A percentile compares a stretch with the other conserved stretches of the same genome.
These are phyloP conservation scores for Spinacia oleracea DNA, from an alignment of 179 eudicot species.

Conservation along the genomic window DNA sequence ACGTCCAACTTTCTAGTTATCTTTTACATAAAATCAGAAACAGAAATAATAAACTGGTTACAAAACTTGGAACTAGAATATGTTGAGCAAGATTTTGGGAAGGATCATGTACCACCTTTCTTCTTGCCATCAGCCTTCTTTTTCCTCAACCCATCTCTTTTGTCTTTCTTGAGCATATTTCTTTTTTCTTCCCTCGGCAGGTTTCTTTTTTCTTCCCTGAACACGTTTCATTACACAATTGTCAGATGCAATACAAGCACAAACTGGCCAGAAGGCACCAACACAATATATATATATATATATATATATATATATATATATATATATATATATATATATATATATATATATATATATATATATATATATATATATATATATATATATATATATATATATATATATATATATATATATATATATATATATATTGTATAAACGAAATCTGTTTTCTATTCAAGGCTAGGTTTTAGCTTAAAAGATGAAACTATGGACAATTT, in stretches of 20 bases:
- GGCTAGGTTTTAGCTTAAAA: background rate
- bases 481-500: background rate
- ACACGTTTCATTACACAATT: background rate
- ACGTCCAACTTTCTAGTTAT: too few species aligned
- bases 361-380: too few species aligned
- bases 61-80: slow-evolving; percentile 9
- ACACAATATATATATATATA: too few species aligned
- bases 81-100: background rate
- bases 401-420: too few species aligned
- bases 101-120: slow-evolving; percentile 3
- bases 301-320: too few species aligned
- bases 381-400: too few species aligned
- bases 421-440: too few species aligned
- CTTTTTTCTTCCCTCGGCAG: background rate
- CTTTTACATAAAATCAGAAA: background rate
- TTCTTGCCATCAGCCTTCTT: slow-evolving; percentile 7
- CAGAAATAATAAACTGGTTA: background rate
- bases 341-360: too few species aligned
- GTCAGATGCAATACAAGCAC: background rate
- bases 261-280: too few species aligned
- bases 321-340: too few species aligned
- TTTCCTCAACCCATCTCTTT: slow-evolving; percentile 14
- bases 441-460: too few species aligned
- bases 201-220: slow-evolving; percentile 19
- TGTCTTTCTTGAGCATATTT: background rate